Percentiles rank a stretch among this genome's conserved stretches.
These are phyloP conservation scores for Alternaria viburni DNA, from an alignment of 2,329 filamentous ascomycete genomes.

Conservation along the genomic window DNA sequence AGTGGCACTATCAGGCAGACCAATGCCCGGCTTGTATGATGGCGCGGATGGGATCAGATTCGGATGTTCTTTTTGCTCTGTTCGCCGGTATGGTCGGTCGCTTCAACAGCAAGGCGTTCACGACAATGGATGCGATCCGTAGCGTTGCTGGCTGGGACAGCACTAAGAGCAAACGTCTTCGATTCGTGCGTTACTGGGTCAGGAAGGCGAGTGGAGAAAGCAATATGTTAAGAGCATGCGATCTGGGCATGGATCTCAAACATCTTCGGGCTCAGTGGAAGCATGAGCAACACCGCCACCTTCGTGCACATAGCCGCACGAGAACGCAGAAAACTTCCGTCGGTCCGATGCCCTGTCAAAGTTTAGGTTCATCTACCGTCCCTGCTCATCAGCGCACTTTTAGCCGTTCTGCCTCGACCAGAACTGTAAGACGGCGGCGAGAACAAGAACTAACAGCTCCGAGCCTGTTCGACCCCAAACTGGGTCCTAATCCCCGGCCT, in stretches of 20 bases:
- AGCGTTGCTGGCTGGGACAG: constrained; percentile 13
- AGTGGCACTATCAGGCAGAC: constrained; percentile 32
- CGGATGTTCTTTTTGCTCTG: constrained; percentile 29
- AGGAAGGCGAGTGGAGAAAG: constrained; percentile 14
- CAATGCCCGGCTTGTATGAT: constrained; percentile 41
- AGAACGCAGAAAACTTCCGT: neutral
- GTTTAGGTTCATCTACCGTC: neutral
- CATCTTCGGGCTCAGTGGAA: constrained; percentile 13
- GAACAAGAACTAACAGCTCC: neutral
- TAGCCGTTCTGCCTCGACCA: neutral
- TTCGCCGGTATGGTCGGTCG: constrained; percentile 35
- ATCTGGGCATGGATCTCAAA: constrained; percentile 31
- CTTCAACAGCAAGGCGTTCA: constrained; percentile 4
- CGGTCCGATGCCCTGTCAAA: neutral
- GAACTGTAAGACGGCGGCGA: neutral
- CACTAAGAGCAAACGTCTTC: constrained; percentile 26
- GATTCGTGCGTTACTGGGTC: constrained; percentile 36
- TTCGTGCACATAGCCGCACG: neutral
- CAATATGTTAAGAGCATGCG: constrained; percentile 21
- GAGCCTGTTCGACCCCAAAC: neutral
- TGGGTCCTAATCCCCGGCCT: constrained; percentile 17
- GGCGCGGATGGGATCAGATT: constrained; percentile 35
- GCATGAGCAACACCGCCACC: neutral
- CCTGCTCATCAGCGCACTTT: neutral
- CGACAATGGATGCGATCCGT: neutral